A percentile compares a stretch with the other conserved stretches of the same genome.
Conservation (phyloP, 2,329 filamentous ascomycete genomes). For the Colletotrichum tamarilloi region DNA sequence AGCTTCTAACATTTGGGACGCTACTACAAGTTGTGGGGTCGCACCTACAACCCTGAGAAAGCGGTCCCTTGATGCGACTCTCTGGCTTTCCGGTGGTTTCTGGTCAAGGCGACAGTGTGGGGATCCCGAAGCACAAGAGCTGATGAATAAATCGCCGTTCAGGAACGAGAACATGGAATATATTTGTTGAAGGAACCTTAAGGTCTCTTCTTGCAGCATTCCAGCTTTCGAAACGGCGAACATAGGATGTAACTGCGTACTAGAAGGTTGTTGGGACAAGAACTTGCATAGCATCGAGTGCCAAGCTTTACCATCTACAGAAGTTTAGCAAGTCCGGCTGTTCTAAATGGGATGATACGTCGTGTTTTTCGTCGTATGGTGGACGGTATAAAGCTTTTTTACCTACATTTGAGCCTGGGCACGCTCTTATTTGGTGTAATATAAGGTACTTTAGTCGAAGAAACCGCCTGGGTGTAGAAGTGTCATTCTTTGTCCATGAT, state of each 20-base stretch:
- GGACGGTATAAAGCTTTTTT: neutral
- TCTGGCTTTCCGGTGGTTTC: neutral
- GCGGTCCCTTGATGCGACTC: neutral
- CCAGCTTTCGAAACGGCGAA: neutral
- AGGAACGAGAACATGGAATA: neutral
- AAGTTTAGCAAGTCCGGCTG: neutral
- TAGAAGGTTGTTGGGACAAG: neutral
- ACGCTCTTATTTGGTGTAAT: neutral
- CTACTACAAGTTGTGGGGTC: neutral
- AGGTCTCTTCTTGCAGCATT: neutral
- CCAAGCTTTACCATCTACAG: neutral
- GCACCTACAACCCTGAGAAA: neutral
- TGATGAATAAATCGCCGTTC: neutral
- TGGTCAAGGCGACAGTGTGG: neutral
- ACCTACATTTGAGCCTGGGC: neutral
- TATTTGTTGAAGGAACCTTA: too few relatives aligned
- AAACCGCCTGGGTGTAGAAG: too few relatives aligned
- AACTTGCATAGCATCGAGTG: neutral
- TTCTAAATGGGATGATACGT: neutral
- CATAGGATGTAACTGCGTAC: neutral
- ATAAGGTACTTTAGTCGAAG: neutral
- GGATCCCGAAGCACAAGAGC: neutral
- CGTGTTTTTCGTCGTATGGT: neutral
- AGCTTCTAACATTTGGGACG: neutral
- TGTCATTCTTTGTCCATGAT: too few relatives aligned